Evolutionary conservation across 352 stramenopile genomes (phyloP), one percentile per base, ranked within the genome.

Genomic region (Chrysophaeum taylorii): DNA sequence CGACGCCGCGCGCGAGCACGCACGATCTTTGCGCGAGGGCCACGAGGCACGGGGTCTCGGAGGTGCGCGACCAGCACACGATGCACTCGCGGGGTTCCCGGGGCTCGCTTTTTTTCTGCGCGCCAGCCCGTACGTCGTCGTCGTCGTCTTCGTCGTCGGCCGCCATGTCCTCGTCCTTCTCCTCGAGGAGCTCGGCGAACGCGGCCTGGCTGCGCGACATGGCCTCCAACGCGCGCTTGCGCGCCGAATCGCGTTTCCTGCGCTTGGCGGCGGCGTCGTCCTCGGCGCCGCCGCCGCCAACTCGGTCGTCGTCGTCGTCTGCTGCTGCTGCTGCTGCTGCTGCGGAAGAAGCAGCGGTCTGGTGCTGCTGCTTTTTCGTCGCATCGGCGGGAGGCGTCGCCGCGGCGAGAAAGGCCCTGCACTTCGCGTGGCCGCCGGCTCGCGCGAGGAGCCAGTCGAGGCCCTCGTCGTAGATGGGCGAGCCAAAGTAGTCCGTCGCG

Each of bases 1-100:
- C 45, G 9, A 57, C 9, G 45, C 12, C 5, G 5, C 45, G 9
- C 12, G 45, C 45, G 45, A 57, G 18, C 18, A 57, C 76, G 36
- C 82, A 72, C 31, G 79, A 87, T 38, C 81, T 77, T 54, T 89
- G 84, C 0, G 87, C 81, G 70, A 88, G 82, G 14, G 80, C 84
- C 31, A 89, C 69, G 70, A 82, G 85, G 15, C 82, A 82, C n/a
- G 84, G 84, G 36, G 80, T 81, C 18, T 27, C 45, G 9, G 23
- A 25, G 9, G 12, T 27, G 12, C 45, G 18, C 70, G 82, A 86
- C 64, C 81, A 73, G 68, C 84, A 89, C 70, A 89, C 88, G 63
- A 89, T 89, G 63, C 84, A 89, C 14, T 84, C n/a, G n/a, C n/a
- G n/a, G n/a, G n/a, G n/a, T n/a, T n/a, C n/a, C n/a, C n/a, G n/a